phyloP scores from a whole-genome alignment of 768 basidiomycete genomes.

The Amanita rimosa region DNA sequence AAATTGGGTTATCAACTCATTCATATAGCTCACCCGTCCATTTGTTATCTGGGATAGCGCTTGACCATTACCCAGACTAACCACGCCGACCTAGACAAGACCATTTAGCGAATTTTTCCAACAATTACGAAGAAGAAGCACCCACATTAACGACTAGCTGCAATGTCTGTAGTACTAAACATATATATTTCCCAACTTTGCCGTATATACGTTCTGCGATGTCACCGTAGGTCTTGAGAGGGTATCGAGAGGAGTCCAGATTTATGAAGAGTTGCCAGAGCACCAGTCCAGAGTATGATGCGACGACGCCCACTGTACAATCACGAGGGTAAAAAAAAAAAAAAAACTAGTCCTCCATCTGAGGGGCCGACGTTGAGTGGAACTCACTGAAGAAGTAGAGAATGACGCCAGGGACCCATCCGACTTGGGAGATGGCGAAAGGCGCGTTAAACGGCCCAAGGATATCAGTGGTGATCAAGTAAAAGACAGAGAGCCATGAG shows the following conservation, averaged over 20 bases:
- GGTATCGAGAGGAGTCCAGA: slow-evolving; percentile 44
- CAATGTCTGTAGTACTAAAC: slow-evolving; percentile 38
- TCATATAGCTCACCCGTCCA: slow-evolving; percentile 22
- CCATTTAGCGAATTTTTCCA: not conserved
- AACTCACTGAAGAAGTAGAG: too few species aligned
- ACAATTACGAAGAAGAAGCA: not conserved
- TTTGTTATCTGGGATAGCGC: slow-evolving; percentile 39
- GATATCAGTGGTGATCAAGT: too few species aligned
- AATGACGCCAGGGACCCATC: too few species aligned
- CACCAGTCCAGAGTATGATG: slow-evolving; percentile 42
- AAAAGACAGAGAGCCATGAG: too few species aligned
- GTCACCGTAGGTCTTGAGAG: slow-evolving; percentile 43
- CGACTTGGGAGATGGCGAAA: too few species aligned
- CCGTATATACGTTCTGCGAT: slow-evolving; percentile 47
- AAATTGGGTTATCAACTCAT: not conserved
- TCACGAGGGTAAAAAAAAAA: too few species aligned
- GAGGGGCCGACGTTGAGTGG: too few species aligned
- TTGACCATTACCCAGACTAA: slow-evolving; percentile 36
- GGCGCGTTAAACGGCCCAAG: too few species aligned
- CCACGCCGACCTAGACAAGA: slow-evolving; percentile 22
- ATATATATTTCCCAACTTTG: slow-evolving; percentile 30
- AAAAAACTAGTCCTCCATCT: too few species aligned
- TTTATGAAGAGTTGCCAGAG: slow-evolving; percentile 46
- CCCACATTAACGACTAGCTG: slow-evolving; percentile 47
- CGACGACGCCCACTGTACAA: slow-evolving; percentile 32